A percentile compares a stretch with the other conserved stretches of the same genome.
Evolutionary conservation across 2,329 filamentous ascomycete species (phyloP).

Genomic region (Mollisiaceae sp.): DNA sequence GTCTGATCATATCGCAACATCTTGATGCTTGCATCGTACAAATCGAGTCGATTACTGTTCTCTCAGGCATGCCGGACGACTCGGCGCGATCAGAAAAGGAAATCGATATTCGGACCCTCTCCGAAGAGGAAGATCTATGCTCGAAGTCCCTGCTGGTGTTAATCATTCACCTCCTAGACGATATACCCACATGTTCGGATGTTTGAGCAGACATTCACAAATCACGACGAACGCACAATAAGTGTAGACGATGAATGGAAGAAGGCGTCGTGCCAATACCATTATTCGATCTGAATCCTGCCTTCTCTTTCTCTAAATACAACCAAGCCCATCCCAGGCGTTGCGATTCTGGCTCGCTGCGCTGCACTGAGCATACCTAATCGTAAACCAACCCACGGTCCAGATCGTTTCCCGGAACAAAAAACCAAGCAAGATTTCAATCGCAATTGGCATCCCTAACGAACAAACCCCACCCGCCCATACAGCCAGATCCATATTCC

Average conservation of each 20-base stretch:
- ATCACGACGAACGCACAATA: background rate
- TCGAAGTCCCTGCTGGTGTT: background rate
- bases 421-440: background rate
- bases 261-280: constrained; percentile 4
- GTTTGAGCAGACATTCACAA: background rate
- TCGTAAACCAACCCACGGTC: background rate
- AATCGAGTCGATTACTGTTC: background rate
- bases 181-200: background rate
- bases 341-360: background rate
- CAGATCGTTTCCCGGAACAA: background rate
- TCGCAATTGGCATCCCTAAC: background rate
- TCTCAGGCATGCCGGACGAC: background rate
- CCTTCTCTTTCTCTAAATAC: constrained; percentile 7
- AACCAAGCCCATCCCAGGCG: constrained; percentile 2
- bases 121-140: background rate
- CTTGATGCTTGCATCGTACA: background rate
- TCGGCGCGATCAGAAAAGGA: background rate
- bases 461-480: constrained; percentile 6
- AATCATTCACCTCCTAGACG: background rate
- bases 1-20: background rate
- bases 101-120: constrained; percentile 3
- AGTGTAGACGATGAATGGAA: background rate
- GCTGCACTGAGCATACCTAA: background rate
- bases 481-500: constrained; percentile 7
- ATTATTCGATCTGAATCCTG: constrained; percentile 7